Base-by-base conservation (phyloP, 305 asterid species). In the Plantago coronopus region DNA sequence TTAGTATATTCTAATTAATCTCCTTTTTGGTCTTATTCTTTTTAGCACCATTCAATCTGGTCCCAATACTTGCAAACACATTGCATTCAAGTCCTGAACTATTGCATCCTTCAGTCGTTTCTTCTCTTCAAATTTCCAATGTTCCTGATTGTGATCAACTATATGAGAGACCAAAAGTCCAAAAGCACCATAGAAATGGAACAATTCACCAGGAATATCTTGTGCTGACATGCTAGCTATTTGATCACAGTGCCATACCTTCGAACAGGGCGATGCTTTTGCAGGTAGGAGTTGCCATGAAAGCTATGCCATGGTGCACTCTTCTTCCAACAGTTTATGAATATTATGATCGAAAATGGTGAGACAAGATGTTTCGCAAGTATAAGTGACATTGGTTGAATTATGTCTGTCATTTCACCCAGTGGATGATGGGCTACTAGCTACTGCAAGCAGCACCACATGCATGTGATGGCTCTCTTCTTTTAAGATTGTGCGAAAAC, bases 391-490 rank as follows among this genome's bases (percentile, higher is more conserved):
- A 79, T 85, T 40, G 87, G 98, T 54, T 58, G 49, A 54, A 70
- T 54, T 38, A 89, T 97, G 99, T 61, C 76, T 87, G 71, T 97
- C 99, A 1, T 89, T 89, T 89, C 91, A 93, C 82, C 99, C 97
- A 1, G 46, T 89, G 60, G 99, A 93, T 49, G 99, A 97, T n/a
- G n/a, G n/a, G n/a, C n/a, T n/a, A n/a, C n/a, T n/a, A n/a, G 57
- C 87, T 89, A 69, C 81, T 93, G 49, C 97, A 89, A 76, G 99
- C 97, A 5, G 68, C 77, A 17, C 96, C 97, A 51, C 99, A 89
- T 17, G 93, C n/a, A n/a, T n/a, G n/a, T 89, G 46, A 5, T 87
- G 19, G 94, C 90, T 55, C 94, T 87, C 62, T 87, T 93, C 72
- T 66, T 93, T 13, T n/a, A n/a, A n/a, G n/a, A n/a, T n/a, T n/a